Conservation (phyloP, 108 stramenopile genomes). For the Skeletonema costatum region DNA sequence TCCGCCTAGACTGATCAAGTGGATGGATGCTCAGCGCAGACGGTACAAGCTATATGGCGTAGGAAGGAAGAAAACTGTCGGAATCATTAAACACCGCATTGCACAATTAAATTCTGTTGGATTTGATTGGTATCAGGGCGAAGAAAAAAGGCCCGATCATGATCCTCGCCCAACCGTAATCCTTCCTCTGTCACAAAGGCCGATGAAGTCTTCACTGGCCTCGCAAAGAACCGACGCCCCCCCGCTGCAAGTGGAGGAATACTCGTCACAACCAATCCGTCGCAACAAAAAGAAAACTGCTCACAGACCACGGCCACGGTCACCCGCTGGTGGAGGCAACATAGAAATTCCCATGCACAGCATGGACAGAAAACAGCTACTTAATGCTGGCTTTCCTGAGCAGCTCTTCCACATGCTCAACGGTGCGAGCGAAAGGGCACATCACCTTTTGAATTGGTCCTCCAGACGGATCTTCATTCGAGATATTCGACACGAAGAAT, state of each 20-base stretch:
- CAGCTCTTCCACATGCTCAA: background rate
- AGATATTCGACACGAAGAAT: background rate
- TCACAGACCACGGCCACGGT: background rate
- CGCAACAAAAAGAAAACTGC: background rate
- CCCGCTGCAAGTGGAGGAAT: background rate
- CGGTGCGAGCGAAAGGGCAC: background rate
- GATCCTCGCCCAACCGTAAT: background rate
- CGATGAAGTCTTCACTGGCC: background rate
- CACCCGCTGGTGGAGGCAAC: background rate
- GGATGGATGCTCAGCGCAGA: slow-evolving; percentile 6
- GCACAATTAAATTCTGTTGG: background rate
- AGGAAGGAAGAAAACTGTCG: background rate
- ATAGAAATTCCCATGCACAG: background rate
- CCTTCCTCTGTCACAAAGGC: background rate
- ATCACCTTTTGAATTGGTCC: background rate
- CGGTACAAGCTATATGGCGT: background rate
- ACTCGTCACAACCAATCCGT: background rate
- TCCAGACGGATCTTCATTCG: background rate
- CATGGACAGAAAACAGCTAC: background rate
- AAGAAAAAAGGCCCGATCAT: background rate
- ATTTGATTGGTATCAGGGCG: background rate
- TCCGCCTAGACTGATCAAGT: background rate
- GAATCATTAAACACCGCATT: background rate
- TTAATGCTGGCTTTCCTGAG: background rate
- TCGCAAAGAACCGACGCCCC: background rate